Base-by-base conservation (phyloP, 2,329 filamentous ascomycete genomes). In the Helotiales sp. region DNA sequence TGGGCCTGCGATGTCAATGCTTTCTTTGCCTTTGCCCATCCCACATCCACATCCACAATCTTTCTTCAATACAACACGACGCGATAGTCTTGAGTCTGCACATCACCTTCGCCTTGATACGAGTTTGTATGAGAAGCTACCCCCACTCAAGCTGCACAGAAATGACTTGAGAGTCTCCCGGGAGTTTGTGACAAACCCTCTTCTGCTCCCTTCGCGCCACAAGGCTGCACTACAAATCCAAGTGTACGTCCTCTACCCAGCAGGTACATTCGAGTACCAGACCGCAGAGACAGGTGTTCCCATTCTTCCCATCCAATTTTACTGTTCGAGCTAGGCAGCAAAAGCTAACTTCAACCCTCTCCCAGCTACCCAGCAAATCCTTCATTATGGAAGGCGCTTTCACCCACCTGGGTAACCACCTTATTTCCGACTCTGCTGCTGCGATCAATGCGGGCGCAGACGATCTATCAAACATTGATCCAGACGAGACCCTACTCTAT, bases 401-500 rank as follows among this genome's bases (percentile, higher is more conserved):
- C 79, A 95, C 91, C 70, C 91, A 96, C 81, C 88, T 95, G 76
- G 92, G 91, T 76, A 97, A 96, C 82, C 91, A 94, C 81, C 83
- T 94, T 74, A 89, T 96, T 77, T 93, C 91, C 76, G 91, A 94
- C 81, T 93, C 91, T 61, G 91, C 90, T 63, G 89, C 91, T 68
- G 92, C 91, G 70, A 97, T 97, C 80, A 97, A 96, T 76, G 93
- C 93, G 71, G 91, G 88, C 75, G 75, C 76, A 89, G 93, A 96
- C 81, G 88, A 88, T 69, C 80, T 91, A 34, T 91, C 89, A 47
- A 86, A 87, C 45, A 85, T 91, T 76, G 91, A 93, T 72, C 84
- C 89, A 37, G 93, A 97, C 76, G 93, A 97, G 80, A 92, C 87
- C 81, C 85, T 95, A 71, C 86, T 97, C 55, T 93, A 93, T 75